Base-by-base conservation (phyloP, 1,139 yeast genomes). In the Lodderomyces oxycetoniae region DNA sequence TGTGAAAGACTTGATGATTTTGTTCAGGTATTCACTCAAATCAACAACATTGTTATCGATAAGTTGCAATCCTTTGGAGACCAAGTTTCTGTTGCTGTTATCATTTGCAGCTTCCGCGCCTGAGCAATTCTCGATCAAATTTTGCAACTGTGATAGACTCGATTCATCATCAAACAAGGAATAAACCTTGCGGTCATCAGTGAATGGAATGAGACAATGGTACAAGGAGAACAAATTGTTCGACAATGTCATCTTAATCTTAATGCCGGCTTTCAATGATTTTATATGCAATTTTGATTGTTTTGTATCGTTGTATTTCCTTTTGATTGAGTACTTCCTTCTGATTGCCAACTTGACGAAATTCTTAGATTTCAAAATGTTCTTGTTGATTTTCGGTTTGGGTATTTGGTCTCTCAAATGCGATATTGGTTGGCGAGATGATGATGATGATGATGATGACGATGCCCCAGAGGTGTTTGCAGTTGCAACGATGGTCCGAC, bases 201-300 rank as follows among this genome's bases (percentile, higher is more conserved):
- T 45, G 34, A 55, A 56, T 13, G 63, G 71, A 5, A 71, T 69
- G 26, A 74, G 49, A 15, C 65, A 57, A 30, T 68, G 63, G 49
- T 72, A 73, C 17, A 74, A 52, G 3, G 61, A 50, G 5, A 64
- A 51, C 31, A 74, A 48, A 21, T 68, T 63, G 4, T 74, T 67
- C 2, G 70, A 70, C 28, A 68, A 43, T 0, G 78, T 64, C 14
- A 74, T 50, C 34, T 74, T 62, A 7, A 74, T 67, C 41, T 68
- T 59, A 9, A 77, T 62, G 11, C 74, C 76, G 1, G 78, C 76
- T 33, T 74, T 75, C 19, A 74, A 52, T 4, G 77, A 74, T 39
- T 74, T 67, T 4, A 74, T 66, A 42, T 73, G 78, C 17, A 70
- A 58, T 42, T 69, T 69, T 30, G 60, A 46, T 26, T 40, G 45